Percentiles rank a stretch among this genome's conserved stretches.
Conservation (phyloP, 2,329 filamentous ascomycete species). For the Aulographum hederae region DNA sequence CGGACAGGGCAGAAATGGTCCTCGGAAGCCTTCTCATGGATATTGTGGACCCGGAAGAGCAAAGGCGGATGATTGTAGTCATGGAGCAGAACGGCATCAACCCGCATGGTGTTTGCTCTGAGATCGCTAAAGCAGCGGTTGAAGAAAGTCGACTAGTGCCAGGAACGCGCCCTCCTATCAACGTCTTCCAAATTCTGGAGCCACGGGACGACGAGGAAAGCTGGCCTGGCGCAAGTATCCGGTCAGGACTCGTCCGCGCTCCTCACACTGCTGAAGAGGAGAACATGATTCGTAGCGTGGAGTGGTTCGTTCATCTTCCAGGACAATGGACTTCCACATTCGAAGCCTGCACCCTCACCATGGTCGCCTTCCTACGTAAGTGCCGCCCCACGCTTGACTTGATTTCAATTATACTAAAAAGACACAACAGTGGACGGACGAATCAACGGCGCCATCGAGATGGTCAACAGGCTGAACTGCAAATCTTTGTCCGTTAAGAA, state of each 20-base stretch:
- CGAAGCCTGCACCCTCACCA: constrained; percentile 48
- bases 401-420: not conserved
- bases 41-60: not conserved
- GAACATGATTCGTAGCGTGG: constrained; percentile 59
- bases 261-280: constrained; percentile 38
- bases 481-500: not conserved
- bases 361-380: constrained; percentile 33
- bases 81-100: not conserved
- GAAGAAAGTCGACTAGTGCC: not conserved
- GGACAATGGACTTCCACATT: constrained; percentile 53
- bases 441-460: constrained; percentile 30
- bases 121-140: no score
- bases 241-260: not conserved
- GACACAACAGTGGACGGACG: constrained; percentile 22
- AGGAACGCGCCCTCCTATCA: not conserved
- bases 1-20: constrained; percentile 51
- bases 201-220: no score
- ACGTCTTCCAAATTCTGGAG: not conserved
- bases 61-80: not conserved
- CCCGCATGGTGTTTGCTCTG: no score
- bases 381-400: constrained; percentile 41
- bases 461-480: not conserved
- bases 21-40: constrained; percentile 37
- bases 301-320: constrained; percentile 67
- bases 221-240: not conserved